Conservation (phyloP, 495 filamentous ascomycete species). For the Penicillium goetzii region DNA sequence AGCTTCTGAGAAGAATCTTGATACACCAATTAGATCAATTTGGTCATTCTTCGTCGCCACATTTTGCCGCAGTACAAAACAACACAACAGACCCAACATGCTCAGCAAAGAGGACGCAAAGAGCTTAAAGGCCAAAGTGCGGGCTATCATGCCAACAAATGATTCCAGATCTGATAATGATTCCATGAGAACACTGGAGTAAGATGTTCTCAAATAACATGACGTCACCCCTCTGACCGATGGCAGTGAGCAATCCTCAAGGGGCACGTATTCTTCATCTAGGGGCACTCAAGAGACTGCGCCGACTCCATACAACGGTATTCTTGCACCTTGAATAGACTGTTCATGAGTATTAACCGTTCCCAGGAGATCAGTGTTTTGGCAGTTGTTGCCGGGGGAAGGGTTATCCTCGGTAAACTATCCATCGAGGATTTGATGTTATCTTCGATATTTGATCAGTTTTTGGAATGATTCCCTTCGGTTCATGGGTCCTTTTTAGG, state of each 20-base stretch:
- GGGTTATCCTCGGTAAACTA: slow-evolving; percentile 14
- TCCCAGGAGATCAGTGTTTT: slow-evolving; percentile 30
- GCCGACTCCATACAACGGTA: slow-evolving; percentile 24
- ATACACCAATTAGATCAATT: not conserved
- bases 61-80: not conserved
- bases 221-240: slow-evolving; percentile 20
- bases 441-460: not conserved
- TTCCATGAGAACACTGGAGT: slow-evolving; percentile 24
- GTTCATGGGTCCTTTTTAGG: not conserved
- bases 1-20: not conserved
- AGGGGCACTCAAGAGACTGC: slow-evolving; percentile 12
- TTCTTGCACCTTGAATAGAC: slow-evolving; percentile 14
- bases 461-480: not conserved
- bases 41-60: not conserved
- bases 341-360: slow-evolving; percentile 20
- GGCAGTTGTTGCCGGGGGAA: slow-evolving; percentile 26
- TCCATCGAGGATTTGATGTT: not conserved
- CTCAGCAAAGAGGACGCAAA: slow-evolving; percentile 13
- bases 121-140: slow-evolving; percentile 21
- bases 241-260: slow-evolving; percentile 17
- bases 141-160: slow-evolving; percentile 16
- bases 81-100: slow-evolving; percentile 15
- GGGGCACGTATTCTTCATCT: slow-evolving; percentile 7
- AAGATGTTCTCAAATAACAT: slow-evolving; percentile 23
- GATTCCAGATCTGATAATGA: slow-evolving; percentile 21